Evolutionary conservation across 23 red algal species (phyloP).

Genomic region (Gracilaria caudata): DNA sequence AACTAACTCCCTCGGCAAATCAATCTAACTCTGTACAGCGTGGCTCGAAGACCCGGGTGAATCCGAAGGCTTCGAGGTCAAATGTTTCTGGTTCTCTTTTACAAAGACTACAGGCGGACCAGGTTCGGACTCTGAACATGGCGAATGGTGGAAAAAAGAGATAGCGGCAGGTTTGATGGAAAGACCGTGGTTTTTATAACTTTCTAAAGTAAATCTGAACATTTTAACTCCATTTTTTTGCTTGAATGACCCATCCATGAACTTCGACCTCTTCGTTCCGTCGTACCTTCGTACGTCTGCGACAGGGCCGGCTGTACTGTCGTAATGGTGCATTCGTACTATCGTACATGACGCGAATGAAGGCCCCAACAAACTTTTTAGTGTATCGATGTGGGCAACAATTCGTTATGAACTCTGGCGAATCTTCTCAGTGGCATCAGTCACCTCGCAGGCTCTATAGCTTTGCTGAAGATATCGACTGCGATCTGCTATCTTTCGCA

Average conservation of each 20-base stretch:
- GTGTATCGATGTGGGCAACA: too few species aligned
- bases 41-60: not conserved
- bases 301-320: too few species aligned
- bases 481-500: constrained; percentile 8
- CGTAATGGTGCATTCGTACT: too few species aligned
- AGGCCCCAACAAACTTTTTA: too few species aligned
- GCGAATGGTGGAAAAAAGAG: not conserved
- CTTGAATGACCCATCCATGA: too few species aligned
- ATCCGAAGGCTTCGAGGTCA: not conserved
- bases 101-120: constrained; percentile 21
- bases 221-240: too few species aligned
- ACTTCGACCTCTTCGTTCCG: too few species aligned
- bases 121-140: constrained; percentile 8
- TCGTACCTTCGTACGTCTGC: too few species aligned
- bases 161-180: too few species aligned
- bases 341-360: too few species aligned
- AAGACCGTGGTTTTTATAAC: too few species aligned
- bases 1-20: not conserved
- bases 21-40: not conserved
- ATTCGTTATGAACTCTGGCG: not conserved
- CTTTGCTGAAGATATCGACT: constrained; percentile 7
- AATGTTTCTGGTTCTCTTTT: not conserved
- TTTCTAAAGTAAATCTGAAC: too few species aligned
- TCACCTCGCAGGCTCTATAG: not conserved
- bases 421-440: not conserved